Conservation (phyloP, 2,329 filamentous ascomycete species). For the Ambrosiella xylebori region DNA sequence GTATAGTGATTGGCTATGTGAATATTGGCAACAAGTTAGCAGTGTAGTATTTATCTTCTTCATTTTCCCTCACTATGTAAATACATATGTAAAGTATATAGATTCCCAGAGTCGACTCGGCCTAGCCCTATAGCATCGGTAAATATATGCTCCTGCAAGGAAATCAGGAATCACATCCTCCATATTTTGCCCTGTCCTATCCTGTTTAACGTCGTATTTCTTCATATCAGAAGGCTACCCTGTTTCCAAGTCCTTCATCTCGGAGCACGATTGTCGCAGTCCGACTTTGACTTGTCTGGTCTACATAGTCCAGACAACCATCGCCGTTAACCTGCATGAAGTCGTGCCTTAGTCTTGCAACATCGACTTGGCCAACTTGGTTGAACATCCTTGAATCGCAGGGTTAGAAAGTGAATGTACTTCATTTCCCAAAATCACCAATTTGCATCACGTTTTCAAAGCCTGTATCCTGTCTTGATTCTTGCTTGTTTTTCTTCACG, state of each 20-base stretch:
- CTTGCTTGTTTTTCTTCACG: neutral
- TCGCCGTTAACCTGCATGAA: neutral
- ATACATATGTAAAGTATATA: too few relatives aligned
- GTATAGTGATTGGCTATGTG: too few relatives aligned
- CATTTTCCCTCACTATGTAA: too few relatives aligned
- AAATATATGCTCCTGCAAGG: neutral
- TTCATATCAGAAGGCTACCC: neutral
- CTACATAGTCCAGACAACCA: neutral
- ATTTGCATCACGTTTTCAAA: neutral
- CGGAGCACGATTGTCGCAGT: neutral
- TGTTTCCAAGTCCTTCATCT: neutral
- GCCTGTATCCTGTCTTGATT: neutral
- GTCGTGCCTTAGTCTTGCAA: too few relatives aligned
- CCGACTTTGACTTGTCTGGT: too few relatives aligned
- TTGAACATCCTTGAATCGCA: too few relatives aligned
- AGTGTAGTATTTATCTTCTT: too few relatives aligned
- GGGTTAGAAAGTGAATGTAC: too few relatives aligned
- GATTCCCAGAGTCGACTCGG: neutral
- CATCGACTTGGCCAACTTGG: too few relatives aligned
- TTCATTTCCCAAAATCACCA: neutral
- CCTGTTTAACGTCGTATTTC: neutral
- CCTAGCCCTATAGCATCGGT: neutral
- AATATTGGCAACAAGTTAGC: too few relatives aligned
- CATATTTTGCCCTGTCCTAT: neutral
- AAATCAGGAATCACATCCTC: neutral